Evolutionary conservation across 225 moss, liverwort and hornwort genomes (phyloP), one percentile per base, ranked within the genome.

Genomic region (Sphagnum tenellum): DNA sequence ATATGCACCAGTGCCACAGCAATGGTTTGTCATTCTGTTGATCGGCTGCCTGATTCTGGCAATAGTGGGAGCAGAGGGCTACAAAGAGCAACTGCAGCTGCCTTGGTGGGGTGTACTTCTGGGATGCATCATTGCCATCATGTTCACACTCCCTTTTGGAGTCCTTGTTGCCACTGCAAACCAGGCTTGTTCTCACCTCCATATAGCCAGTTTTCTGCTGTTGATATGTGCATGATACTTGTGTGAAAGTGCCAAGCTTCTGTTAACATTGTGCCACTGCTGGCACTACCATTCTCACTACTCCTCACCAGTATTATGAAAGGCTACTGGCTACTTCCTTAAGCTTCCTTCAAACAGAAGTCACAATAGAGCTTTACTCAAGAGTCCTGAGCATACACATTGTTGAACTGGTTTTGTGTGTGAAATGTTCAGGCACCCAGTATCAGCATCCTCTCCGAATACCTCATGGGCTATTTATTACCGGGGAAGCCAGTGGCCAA

Each of bases 51-150:
- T 88, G 3, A 44, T 59, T 5, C 9, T 78, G 46, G 59, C 88
- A 50, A 73, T 73, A 5, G 59, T 71, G 8, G 57, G 66, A 56
- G 57, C 70, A 8, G 73, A 73, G 49, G 46, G 67, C 8, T 81
- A 81, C 77, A 80, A 76, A 53, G 70, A 69, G 14, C 86, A 90
- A 72, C 72, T 94, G 56, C 91, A 94, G 63, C 64, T 94, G 66
- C 94, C 89, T 5, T 94, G 91, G 89, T 89, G 94, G 87, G 91
- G 91, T 2, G 75, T 94, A 7, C 55, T 91, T 9, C 7, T 89
- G 50, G 71, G 70, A 14, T 70, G 79, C 69, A 70, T 69, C 61
- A 69, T 74, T 12, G 86, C 91, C 5, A 75, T 75, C 45, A 12
- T 73, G 14, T 77, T 91, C 13, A 86, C 86, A 11, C 81, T 94